phyloP scores from a whole-genome alignment of 2,329 filamentous ascomycete genomes.

The Exophiala mesophila region DNA sequence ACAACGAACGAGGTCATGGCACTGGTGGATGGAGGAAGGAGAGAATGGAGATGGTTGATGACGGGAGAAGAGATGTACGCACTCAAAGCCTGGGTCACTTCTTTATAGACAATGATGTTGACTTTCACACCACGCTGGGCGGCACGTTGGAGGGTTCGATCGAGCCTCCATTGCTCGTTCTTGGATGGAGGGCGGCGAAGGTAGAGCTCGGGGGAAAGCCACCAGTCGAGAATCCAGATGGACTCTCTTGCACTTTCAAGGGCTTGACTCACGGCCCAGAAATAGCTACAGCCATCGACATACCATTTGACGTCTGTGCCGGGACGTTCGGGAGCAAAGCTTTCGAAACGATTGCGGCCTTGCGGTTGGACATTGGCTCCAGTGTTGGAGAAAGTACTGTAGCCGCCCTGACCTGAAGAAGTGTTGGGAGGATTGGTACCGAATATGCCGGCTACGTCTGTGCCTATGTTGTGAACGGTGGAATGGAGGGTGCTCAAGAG shows the following conservation, averaged over 20 bases:
- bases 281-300: slow-evolving; percentile 74
- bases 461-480: slow-evolving; percentile 44
- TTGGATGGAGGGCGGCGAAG: slow-evolving; percentile 73
- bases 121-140: slow-evolving; percentile 79
- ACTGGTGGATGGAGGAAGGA: slow-evolving; percentile 39
- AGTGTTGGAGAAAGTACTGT: slow-evolving; percentile 8
- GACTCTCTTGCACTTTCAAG: slow-evolving; percentile 68
- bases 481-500: slow-evolving; percentile 49
- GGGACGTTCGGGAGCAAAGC: slow-evolving; percentile 64
- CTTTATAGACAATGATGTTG: slow-evolving; percentile 88
- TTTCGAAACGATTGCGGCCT: slow-evolving; percentile 43
- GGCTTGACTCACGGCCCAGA: slow-evolving; percentile 75
- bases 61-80: slow-evolving; percentile 47
- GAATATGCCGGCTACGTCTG: slow-evolving; percentile 42
- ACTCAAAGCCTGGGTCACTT: slow-evolving; percentile 78
- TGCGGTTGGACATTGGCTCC: slow-evolving; percentile 3
- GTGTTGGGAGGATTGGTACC: slow-evolving; percentile 31
- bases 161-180: slow-evolving; percentile 78
- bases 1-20: slow-evolving; percentile 37
- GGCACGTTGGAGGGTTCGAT: slow-evolving; percentile 74
- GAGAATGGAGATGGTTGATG: slow-evolving; percentile 41
- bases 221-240: slow-evolving; percentile 82
- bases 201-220: slow-evolving; percentile 78
- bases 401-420: slow-evolving; percentile 9
- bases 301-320: slow-evolving; percentile 77